These are phyloP conservation scores for Hamigera avellanea DNA, from an alignment of 495 filamentous ascomycete genomes.

Conservation along the genomic window DNA sequence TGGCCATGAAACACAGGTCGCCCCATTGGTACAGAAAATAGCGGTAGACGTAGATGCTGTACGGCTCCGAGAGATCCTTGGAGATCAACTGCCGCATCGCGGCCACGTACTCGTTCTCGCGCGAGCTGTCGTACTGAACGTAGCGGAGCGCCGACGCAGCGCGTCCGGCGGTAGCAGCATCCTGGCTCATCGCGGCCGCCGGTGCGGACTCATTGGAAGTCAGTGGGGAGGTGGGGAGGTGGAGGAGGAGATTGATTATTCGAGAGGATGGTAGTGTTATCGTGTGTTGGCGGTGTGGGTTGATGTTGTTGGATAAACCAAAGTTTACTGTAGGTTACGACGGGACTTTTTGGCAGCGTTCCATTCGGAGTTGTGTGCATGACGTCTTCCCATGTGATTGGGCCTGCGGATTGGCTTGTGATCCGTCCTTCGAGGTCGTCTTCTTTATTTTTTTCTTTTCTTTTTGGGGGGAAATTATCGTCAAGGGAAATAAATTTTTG, in stretches of 20 bases:
- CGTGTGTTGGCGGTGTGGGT: no score
- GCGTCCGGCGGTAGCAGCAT: slow-evolving; percentile 7
- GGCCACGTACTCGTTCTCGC: slow-evolving; percentile 72
- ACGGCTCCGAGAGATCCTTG: slow-evolving; percentile 94
- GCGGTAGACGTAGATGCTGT: slow-evolving; percentile 98
- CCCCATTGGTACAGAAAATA: slow-evolving; percentile 99
- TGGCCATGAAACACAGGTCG: slow-evolving; percentile 84
- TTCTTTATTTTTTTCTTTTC: no score
- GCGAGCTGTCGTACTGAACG: slow-evolving; percentile 66
- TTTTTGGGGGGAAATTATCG: no score
- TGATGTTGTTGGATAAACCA: no score
- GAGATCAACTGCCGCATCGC: slow-evolving; percentile 89
- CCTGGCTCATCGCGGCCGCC: slow-evolving; percentile 18
- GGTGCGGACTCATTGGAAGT: slow-evolving; percentile 5
- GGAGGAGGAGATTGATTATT: no score
- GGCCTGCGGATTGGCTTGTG: no score
- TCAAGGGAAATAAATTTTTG: no score
- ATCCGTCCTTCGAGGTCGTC: no score
- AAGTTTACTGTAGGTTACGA: no score
- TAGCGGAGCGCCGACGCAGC: slow-evolving; percentile 47
- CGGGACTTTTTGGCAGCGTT: no score
- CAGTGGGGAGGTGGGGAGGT: neutral
- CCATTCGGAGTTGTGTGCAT: neutral
- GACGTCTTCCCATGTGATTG: neutral
- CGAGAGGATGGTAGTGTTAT: no score